phyloP scores from a whole-genome alignment of 495 filamentous ascomycete genomes.

The Penicillium longicatenatum region DNA sequence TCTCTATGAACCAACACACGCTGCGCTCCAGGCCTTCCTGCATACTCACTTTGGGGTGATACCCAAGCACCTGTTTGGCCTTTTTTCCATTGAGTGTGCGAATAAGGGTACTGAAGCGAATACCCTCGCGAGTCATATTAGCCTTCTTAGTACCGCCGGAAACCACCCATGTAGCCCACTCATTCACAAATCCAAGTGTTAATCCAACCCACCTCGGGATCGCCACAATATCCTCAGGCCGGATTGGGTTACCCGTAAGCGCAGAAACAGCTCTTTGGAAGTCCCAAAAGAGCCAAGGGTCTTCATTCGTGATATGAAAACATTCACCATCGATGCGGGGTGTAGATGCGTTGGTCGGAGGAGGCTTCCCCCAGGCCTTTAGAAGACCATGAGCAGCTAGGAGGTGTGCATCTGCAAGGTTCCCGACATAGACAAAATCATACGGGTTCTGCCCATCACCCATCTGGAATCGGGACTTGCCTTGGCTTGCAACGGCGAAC shows the following conservation, averaged over 20 bases:
- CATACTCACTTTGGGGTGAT: background rate
- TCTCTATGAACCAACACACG: background rate
- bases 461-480: constrained; percentile 1
- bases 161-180: background rate
- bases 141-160: background rate
- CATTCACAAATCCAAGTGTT: background rate
- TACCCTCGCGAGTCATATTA: background rate
- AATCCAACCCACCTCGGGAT: background rate
- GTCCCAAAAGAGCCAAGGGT: background rate
- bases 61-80: background rate
- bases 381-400: background rate
- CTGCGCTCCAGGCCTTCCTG: background rate
- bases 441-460: background rate
- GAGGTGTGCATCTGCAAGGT: background rate
- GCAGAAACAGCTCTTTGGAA: background rate
- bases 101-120: background rate
- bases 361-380: background rate
- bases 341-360: background rate
- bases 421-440: background rate
- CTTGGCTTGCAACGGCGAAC: background rate
- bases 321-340: background rate
- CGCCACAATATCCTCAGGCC: background rate
- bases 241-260: background rate
- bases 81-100: background rate
- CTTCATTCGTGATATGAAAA: background rate